These are phyloP conservation scores for Apocynum venetum DNA, from an alignment of 257 asterid genomes.

Conservation along the genomic window DNA sequence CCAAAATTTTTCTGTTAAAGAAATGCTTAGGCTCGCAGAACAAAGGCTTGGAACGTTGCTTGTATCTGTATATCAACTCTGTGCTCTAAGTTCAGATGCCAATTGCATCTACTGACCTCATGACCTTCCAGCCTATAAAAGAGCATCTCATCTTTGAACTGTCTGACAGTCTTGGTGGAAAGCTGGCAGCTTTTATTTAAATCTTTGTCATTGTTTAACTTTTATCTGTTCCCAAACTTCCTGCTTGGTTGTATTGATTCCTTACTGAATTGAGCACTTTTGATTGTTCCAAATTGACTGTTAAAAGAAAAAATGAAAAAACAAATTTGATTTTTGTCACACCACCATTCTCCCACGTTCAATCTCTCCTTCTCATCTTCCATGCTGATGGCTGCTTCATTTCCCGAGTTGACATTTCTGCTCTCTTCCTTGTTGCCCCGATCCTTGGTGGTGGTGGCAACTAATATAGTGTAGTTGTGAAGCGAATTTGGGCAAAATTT, in stretches of 20 bases:
- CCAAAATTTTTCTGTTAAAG: neutral
- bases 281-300: neutral
- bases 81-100: neutral
- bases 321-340: too few species aligned
- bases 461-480: neutral
- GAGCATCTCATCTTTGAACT: neutral
- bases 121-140: neutral
- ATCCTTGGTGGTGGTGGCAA: neutral
- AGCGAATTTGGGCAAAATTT: neutral
- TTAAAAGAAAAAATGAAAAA: too few species aligned
- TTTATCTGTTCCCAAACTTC: neutral
- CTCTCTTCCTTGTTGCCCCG: neutral
- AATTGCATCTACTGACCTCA: neutral
- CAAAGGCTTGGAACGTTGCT: neutral
- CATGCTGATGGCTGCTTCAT: neutral
- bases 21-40: neutral
- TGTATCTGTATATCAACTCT: neutral
- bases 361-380: neutral
- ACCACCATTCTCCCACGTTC: neutral
- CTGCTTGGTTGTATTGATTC: neutral
- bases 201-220: neutral
- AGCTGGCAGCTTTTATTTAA: neutral
- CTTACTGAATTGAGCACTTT: neutral
- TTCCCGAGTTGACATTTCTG: neutral
- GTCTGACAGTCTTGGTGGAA: neutral